Percentiles rank a stretch among this genome's conserved stretches.
These are phyloP conservation scores for Solanum pinnatisectum DNA, from an alignment of 257 asterid genomes.

Conservation along the genomic window DNA sequence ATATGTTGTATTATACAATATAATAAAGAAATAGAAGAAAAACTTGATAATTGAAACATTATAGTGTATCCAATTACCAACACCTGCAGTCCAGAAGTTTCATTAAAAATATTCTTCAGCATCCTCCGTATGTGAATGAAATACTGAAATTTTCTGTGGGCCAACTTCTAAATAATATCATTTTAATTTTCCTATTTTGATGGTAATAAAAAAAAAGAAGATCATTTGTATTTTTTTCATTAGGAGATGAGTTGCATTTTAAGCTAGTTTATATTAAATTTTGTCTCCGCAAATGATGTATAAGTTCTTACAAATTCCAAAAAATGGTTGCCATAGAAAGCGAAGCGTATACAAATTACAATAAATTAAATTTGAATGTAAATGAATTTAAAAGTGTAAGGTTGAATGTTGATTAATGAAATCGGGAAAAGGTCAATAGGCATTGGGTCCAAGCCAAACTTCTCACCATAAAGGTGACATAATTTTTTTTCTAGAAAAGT, in stretches of 20 bases:
- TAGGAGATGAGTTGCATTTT: neutral
- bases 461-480: neutral
- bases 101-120: too few relatives aligned
- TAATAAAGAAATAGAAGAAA: neutral
- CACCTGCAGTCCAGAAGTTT: neutral
- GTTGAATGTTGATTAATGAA: neutral
- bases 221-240: neutral
- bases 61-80: neutral
- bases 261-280: neutral
- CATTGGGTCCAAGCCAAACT: neutral
- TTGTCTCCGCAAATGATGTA: neutral
- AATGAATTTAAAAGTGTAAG: neutral
- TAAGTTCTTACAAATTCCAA: neutral
- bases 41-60: neutral
- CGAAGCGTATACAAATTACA: neutral
- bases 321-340: neutral
- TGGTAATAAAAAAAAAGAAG: neutral
- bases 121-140: neutral
- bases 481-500: too few relatives aligned
- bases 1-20: neutral
- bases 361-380: neutral
- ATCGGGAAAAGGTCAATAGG: neutral
- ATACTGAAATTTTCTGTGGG: neutral
- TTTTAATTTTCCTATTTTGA: neutral
- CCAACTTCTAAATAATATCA: too few relatives aligned